phyloP scores from a whole-genome alignment of 352 stramenopile genomes.

The Globisporangium cystogenes region DNA sequence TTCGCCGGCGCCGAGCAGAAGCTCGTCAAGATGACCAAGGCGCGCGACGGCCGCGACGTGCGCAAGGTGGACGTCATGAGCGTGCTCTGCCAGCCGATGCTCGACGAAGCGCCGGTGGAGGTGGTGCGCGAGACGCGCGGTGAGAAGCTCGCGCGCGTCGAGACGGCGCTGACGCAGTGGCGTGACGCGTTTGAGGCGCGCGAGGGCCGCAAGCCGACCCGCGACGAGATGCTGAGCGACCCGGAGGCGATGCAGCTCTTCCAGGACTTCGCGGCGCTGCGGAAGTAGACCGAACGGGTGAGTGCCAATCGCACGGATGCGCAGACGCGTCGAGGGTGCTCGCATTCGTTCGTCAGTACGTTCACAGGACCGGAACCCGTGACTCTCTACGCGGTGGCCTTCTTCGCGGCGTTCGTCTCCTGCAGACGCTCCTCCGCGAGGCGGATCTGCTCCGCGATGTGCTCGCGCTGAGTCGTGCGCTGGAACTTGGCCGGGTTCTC shows the following conservation, averaged over 20 bases:
- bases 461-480: conserved; percentile 61
- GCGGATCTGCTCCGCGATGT: conserved; percentile 44
- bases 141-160: conserved; percentile 53
- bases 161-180: conserved; percentile 58
- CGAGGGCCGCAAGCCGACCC: conserved; percentile 45
- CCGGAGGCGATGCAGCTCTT: conserved; percentile 58
- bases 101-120: conserved; percentile 45
- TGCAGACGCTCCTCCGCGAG: conserved; percentile 51
- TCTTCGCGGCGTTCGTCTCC: conserved; percentile 46
- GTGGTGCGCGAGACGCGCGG: conserved; percentile 45
- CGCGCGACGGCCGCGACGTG: conserved; percentile 33
- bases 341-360: background rate
- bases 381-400: conserved; percentile 3
- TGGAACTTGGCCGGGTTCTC: conserved; percentile 48
- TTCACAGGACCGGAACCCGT: background rate
- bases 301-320: background rate
- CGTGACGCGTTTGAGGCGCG: conserved; percentile 51
- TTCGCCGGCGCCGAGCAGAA: conserved; percentile 60
- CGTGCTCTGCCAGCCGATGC: conserved; percentile 79
- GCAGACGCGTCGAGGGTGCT: background rate
- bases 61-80: conserved; percentile 77
- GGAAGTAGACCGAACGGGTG: conserved; percentile 31
- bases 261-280: conserved; percentile 53
- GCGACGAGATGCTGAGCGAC: conserved; percentile 63
- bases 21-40: conserved; percentile 82